These are phyloP conservation scores for Neoascochyta sp. DNA, from an alignment of 2,329 filamentous ascomycete genomes.

Conservation along the genomic window DNA sequence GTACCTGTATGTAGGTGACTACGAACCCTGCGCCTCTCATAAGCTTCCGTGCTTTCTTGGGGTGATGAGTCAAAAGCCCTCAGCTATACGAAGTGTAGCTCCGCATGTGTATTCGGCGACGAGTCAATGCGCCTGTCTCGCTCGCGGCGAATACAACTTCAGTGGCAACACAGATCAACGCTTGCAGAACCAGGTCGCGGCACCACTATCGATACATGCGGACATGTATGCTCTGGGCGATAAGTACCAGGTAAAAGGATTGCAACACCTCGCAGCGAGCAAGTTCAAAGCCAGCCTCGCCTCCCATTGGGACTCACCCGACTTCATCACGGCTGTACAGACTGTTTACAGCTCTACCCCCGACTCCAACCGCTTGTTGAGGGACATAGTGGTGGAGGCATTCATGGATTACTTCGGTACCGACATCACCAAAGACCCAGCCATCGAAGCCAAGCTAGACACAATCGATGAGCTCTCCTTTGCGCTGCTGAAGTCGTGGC, in stretches of 20 bases:
- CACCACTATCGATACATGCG: conserved; percentile 24
- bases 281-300: conserved; percentile 13
- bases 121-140: conserved; percentile 9
- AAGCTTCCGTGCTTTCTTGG: no score
- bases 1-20: conserved; percentile 19
- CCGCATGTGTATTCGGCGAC: conserved; percentile 3
- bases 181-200: conserved; percentile 21
- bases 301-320: conserved; percentile 16
- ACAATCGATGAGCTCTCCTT: conserved; percentile 13
- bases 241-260: conserved; percentile 14
- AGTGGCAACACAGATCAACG: conserved; percentile 1
- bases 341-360: conserved; percentile 23
- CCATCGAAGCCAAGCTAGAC: conserved; percentile 8
- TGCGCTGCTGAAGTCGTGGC: conserved; percentile 12
- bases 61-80: no score
- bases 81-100: no score
- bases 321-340: conserved; percentile 28
- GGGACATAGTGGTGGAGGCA: conserved; percentile 25
- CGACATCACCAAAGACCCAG: conserved; percentile 7
- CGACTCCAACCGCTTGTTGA: conserved; percentile 27
- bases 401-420: conserved; percentile 16
- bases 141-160: conserved; percentile 1
- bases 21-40: conserved; percentile 11
- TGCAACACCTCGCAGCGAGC: conserved; percentile 6
- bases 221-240: conserved; percentile 19